Percentiles rank a stretch among this genome's conserved stretches.
Evolutionary conservation across 257 asterid genomes (phyloP).

Genomic region (Dorcoceras hygrometricum): DNA sequence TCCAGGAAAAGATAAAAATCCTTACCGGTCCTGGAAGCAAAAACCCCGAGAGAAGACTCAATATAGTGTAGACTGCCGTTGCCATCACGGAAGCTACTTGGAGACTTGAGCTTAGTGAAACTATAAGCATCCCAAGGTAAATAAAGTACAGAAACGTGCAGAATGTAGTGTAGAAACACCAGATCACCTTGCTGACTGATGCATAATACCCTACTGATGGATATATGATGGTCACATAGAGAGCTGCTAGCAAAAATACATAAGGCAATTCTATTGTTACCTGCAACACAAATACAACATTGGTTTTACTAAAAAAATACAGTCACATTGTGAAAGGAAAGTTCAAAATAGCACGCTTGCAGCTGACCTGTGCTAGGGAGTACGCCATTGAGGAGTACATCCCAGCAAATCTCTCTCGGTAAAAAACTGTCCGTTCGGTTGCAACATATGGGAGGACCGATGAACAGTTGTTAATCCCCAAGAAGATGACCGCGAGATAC

Average conservation of each 20-base stretch:
- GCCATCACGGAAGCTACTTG: slow-evolving; percentile 23
- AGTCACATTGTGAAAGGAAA: not conserved
- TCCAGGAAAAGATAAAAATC: not conserved
- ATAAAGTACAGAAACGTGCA: slow-evolving; percentile 31
- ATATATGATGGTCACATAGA: slow-evolving; percentile 26
- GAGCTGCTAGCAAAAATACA: slow-evolving; percentile 19
- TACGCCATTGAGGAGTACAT: slow-evolving; percentile 34
- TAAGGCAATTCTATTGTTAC: slow-evolving; percentile 34
- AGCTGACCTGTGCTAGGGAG: slow-evolving; percentile 27
- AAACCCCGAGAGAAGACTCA: slow-evolving; percentile 9
- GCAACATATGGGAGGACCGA: slow-evolving; percentile 28
- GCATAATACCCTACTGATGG: slow-evolving; percentile 33
- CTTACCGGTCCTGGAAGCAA: slow-evolving; percentile 13
- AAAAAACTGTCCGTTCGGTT: slow-evolving; percentile 27
- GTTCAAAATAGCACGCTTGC: no score
- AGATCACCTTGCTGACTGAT: slow-evolving; percentile 29
- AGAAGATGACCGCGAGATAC: slow-evolving; percentile 13
- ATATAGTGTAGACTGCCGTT: slow-evolving; percentile 5
- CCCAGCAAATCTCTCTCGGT: slow-evolving; percentile 36
- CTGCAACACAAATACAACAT: not conserved
- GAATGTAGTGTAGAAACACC: slow-evolving; percentile 32
- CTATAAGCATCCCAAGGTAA: slow-evolving; percentile 32
- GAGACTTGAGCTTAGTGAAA: slow-evolving; percentile 33
- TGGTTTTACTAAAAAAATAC: not conserved
- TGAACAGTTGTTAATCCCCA: slow-evolving; percentile 24